phyloP scores from a whole-genome alignment of 2,329 filamentous ascomycete species.

The Leptographium wingfieldii region DNA sequence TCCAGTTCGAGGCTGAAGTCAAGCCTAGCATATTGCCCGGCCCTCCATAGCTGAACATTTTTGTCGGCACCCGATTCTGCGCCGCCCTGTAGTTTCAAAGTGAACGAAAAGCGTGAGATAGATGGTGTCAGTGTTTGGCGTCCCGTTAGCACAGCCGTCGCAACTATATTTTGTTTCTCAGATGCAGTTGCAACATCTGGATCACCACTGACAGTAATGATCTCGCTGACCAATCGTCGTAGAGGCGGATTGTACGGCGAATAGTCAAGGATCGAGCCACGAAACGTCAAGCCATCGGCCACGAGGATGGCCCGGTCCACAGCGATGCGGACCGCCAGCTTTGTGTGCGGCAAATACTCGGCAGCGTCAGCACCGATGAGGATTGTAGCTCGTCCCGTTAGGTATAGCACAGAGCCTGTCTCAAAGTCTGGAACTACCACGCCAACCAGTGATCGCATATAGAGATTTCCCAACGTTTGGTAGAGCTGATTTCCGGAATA shows the following conservation, averaged over 20 bases:
- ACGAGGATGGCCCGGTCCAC: slow-evolving; percentile 52
- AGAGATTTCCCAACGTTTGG: no score
- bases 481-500: no score
- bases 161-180: no score
- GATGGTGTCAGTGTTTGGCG: no score
- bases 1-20: slow-evolving; percentile 59
- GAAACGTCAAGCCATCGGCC: slow-evolving; percentile 52
- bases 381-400: slow-evolving; percentile 56
- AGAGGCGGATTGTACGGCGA: slow-evolving; percentile 74
- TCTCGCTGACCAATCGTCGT: slow-evolving; percentile 49
- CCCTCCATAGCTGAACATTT: slow-evolving; percentile 31
- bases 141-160: no score
- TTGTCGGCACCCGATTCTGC: no score
- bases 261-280: slow-evolving; percentile 42
- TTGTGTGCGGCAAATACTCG: slow-evolving; percentile 52
- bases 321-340: slow-evolving; percentile 58
- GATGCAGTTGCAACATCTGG: no score
- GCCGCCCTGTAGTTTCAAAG: no score
- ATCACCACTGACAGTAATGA: not conserved
- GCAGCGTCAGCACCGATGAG: slow-evolving; percentile 52
- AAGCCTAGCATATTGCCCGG: slow-evolving; percentile 69
- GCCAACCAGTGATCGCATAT: slow-evolving; percentile 35
- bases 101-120: no score
- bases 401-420: slow-evolving; percentile 59
- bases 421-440: slow-evolving; percentile 63